Percentiles rank a stretch among this genome's conserved stretches.
phyloP scores from a whole-genome alignment of 352 stramenopile genomes.

The Pythium biforme region DNA sequence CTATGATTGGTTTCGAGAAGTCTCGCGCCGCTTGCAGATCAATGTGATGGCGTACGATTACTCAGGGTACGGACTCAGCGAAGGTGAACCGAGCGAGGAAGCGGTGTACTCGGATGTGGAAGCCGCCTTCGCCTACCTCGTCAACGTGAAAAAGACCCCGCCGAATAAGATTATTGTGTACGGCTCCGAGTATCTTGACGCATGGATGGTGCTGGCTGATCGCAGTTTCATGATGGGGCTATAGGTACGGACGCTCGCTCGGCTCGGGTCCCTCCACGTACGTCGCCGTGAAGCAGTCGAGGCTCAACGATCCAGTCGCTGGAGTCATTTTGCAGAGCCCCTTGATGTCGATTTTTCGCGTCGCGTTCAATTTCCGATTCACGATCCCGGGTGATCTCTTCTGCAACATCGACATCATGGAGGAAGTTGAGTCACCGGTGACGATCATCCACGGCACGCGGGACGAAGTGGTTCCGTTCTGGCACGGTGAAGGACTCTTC shows the following conservation, averaged over 20 bases:
- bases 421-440: slow-evolving; percentile 90
- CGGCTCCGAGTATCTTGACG: neutral
- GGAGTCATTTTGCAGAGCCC: slow-evolving; percentile 97
- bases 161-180: slow-evolving; percentile 96
- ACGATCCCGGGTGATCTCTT: slow-evolving; percentile 97
- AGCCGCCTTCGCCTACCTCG: slow-evolving; percentile 95
- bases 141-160: slow-evolving; percentile 89
- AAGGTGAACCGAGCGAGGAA: slow-evolving; percentile 91
- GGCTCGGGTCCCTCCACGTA: slow-evolving; percentile 96
- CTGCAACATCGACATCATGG: slow-evolving; percentile 95
- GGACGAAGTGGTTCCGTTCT: slow-evolving; percentile 99
- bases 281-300: slow-evolving; percentile 92
- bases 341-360: slow-evolving; percentile 95
- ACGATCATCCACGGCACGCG: slow-evolving; percentile 98
- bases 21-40: slow-evolving; percentile 75
- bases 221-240: neutral
- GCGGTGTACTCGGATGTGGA: slow-evolving; percentile 95
- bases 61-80: slow-evolving; percentile 96
- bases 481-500: slow-evolving; percentile 95
- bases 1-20: slow-evolving; percentile 96
- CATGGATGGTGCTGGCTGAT: neutral
- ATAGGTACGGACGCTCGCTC: slow-evolving; percentile 89
- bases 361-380: slow-evolving; percentile 98
- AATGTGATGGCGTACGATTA: slow-evolving; percentile 95
- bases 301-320: slow-evolving; percentile 86